Conservation (phyloP, 2,329 filamentous ascomycete species). For the Coniochaeta prunicola region DNA sequence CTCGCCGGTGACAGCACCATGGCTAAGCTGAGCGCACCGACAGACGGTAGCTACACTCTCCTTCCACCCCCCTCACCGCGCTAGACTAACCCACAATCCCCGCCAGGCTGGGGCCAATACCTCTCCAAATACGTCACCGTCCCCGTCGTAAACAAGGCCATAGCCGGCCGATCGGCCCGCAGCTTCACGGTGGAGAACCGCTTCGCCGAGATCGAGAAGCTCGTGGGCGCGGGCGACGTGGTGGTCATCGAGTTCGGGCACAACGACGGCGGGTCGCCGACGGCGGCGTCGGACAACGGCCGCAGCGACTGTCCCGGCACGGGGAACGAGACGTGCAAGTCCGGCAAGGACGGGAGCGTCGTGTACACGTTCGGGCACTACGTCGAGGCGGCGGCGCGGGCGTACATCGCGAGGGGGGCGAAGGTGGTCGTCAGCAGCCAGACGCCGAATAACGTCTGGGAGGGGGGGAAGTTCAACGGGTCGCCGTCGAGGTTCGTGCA, state of each 20-base stretch:
- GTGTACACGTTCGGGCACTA: conserved; percentile 23
- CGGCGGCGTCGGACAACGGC: conserved; percentile 45
- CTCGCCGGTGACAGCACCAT: conserved; percentile 51
- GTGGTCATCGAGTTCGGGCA: conserved; percentile 66
- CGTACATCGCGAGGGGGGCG: conserved; percentile 43
- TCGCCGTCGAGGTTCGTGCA: conserved; percentile 45
- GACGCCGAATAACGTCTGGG: conserved; percentile 58
- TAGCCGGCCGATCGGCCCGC: conserved; percentile 54
- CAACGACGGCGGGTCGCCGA: conserved; percentile 57
- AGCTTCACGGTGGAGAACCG: conserved; percentile 55
- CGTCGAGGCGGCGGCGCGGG: conserved; percentile 21
- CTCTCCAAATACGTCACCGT: conserved; percentile 37
- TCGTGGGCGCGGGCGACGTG: conserved; percentile 48
- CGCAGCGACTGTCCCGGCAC: conserved; percentile 48
- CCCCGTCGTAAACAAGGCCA: conserved; percentile 44
- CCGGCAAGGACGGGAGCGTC: conserved; percentile 1
- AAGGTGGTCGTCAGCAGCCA: conserved; percentile 50
- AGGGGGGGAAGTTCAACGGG: conserved; percentile 41
- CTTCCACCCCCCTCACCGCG: neutral
- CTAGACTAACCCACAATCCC: neutral
- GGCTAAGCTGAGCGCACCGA: conserved; percentile 30
- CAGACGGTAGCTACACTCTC: neutral
- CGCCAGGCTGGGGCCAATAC: conserved; percentile 48
- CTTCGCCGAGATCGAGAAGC: conserved; percentile 45
- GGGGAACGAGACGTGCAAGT: conserved; percentile 42